phyloP scores from a whole-genome alignment of 139 green algal genomes.

The Chlamydomonas asymmetrica region DNA sequence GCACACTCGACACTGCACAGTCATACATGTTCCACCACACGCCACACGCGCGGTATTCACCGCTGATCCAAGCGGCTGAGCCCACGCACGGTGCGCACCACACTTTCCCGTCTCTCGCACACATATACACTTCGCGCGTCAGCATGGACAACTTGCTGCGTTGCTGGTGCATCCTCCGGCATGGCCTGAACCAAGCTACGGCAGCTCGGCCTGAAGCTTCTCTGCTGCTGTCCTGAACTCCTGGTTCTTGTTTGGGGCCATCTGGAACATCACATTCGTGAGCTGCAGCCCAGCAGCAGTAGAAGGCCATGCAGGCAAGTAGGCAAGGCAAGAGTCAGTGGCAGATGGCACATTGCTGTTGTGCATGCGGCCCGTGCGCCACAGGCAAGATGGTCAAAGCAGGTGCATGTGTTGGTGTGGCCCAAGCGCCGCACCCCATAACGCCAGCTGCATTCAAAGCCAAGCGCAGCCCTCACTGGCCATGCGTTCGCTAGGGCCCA shows the following conservation, averaged over 20 bases:
- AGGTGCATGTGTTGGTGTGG: not conserved
- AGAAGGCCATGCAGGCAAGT: not conserved
- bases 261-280: slow-evolving; percentile 8
- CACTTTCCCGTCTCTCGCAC: not conserved
- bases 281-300: slow-evolving; percentile 2
- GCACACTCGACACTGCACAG: no score
- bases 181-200: not conserved
- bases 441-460: not conserved
- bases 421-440: not conserved
- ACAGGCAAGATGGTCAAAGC: not conserved
- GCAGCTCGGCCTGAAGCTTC: slow-evolving; percentile 26
- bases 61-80: not conserved
- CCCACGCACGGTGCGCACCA: not conserved
- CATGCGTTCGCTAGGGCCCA: no score
- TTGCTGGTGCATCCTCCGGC: no score
- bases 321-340: not conserved
- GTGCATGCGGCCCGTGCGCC: not conserved
- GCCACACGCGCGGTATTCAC: not conserved
- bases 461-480: not conserved
- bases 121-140: not conserved
- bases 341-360: not conserved
- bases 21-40: not conserved
- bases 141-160: no score
- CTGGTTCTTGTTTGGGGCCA: slow-evolving; percentile 13
- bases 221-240: not conserved